Conservation (phyloP, 805 yeast genomes). For the Suhomyces sp. region DNA sequence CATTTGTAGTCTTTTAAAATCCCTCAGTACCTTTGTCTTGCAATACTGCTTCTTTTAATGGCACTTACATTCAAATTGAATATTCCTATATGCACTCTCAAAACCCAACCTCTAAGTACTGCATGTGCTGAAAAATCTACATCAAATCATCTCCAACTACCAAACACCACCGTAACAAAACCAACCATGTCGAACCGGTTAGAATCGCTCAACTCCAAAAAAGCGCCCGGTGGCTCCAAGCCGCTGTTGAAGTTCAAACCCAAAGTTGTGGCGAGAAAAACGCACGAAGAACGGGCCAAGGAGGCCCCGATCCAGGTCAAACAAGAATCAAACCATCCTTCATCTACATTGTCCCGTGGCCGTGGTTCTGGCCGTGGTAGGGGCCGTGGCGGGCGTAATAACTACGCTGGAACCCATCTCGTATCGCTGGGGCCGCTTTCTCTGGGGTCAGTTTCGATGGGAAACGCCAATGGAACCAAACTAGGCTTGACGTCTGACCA, state of each 20-base stretch:
- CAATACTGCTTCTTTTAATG: too few relatives aligned
- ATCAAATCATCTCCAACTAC: background rate
- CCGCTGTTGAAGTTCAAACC: slow-evolving; percentile 78
- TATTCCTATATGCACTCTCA: too few relatives aligned
- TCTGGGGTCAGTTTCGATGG: slow-evolving; percentile 56
- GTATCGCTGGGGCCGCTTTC: slow-evolving; percentile 75
- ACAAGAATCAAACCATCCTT: slow-evolving; percentile 24
- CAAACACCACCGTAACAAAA: slow-evolving; percentile 22
- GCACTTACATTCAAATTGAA: too few relatives aligned
- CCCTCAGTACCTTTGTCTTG: too few relatives aligned
- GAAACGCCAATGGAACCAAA: slow-evolving; percentile 27
- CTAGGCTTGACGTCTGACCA: slow-evolving; percentile 27
- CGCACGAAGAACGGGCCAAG: slow-evolving; percentile 81
- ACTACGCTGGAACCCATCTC: slow-evolving; percentile 55
- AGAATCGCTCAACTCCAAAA: slow-evolving; percentile 40
- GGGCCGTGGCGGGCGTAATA: slow-evolving; percentile 33
- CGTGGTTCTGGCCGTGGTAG: slow-evolving; percentile 30
- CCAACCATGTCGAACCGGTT: slow-evolving; percentile 45
- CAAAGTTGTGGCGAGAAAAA: slow-evolving; percentile 78
- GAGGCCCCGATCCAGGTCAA: slow-evolving; percentile 57
- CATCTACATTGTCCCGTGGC: slow-evolving; percentile 24
- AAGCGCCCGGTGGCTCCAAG: slow-evolving; percentile 29
- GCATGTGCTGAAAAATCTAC: slow-evolving; percentile 3
- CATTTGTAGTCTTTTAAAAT: too few relatives aligned
- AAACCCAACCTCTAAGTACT: too few relatives aligned